Evolutionary conservation across 805 yeast genomes (phyloP), one percentile per base, ranked within the genome.

Genomic region (Candida maris): DNA sequence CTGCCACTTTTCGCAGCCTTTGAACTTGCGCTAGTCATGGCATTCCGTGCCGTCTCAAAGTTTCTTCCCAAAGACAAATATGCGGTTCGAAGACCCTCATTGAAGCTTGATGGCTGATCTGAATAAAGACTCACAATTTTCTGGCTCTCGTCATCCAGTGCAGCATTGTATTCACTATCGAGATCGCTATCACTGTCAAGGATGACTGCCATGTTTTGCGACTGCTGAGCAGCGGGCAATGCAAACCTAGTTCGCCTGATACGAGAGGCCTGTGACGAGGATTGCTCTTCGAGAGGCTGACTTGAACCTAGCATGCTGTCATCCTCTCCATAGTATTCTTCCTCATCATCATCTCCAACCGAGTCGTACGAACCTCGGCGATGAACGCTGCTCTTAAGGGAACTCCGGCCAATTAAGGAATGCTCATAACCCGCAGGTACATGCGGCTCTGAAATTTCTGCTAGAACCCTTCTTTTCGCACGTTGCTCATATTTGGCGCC

Each of bases 1-100:
- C 71, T 76, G 0, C 77, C 81, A 19, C 81, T 69, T n/a, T 74
- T 81, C 19, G 77, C 68, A 6, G 86, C 73, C 27, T 78, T 82
- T 4, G 71, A 64, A 13, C 79, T 73, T 4, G 91, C 77, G 7
- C 71, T 70, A 29, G 68, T 49, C 6, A 89, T 62, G 0, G 84
- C 82, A 33, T 75, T 73, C 48, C 71, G 73, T 0, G 96, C 93
- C 13, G 80, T 65, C 12, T 64, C 61, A 25, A 86, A 62, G 49
- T 87, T 87, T 40, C 71, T 69, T 8, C 82, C 89, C 28, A 89
- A 57, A 3, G 94, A 76, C 32, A 66, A 67, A 55, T 81, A 85
- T 0, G 96, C 96, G n/a, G 71, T 70, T 40, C 68, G 71, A 12
- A 89, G 55, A 0, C 97, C 97, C 46, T 81, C 81, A 42, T 73